phyloP scores from a whole-genome alignment of 106 monocot species.

The Phalaenopsis equestris region DNA sequence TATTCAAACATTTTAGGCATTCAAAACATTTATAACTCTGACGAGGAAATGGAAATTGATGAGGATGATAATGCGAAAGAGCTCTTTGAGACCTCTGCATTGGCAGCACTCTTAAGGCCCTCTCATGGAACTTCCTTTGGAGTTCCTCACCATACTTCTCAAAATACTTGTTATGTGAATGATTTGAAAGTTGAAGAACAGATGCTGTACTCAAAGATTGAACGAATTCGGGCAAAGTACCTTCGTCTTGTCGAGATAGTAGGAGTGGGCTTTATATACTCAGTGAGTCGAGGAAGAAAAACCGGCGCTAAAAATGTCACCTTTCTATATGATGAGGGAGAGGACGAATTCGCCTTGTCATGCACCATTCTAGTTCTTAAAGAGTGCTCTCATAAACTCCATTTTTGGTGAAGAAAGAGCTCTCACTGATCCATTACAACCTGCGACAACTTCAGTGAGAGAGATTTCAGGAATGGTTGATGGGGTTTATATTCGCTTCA shows the following conservation, averaged over 20 bases:
- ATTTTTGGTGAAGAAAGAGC: slow-evolving; percentile 74
- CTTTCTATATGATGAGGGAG: slow-evolving; percentile 35
- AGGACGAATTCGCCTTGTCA: slow-evolving; percentile 62
- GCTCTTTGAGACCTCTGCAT: slow-evolving; percentile 61
- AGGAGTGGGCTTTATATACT: slow-evolving; percentile 5
- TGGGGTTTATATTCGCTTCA: slow-evolving; percentile 63
- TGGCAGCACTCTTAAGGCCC: slow-evolving; percentile 63
- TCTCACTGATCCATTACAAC: slow-evolving; percentile 44
- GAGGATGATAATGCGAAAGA: slow-evolving; percentile 50
- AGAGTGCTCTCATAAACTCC: slow-evolving; percentile 73
- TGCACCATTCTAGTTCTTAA: slow-evolving; percentile 79
- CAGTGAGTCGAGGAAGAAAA: no score
- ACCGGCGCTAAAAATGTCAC: no score
- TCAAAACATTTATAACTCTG: slow-evolving; percentile 39
- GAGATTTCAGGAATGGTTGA: slow-evolving; percentile 59
- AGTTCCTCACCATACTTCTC: slow-evolving; percentile 22
- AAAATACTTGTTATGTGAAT: slow-evolving; percentile 6
- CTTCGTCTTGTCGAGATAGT: slow-evolving; percentile 65
- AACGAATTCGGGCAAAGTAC: slow-evolving; percentile 72
- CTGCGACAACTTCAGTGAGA: slow-evolving; percentile 45
- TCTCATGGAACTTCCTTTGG: slow-evolving; percentile 25
- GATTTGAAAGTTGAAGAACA: slow-evolving; percentile 47
- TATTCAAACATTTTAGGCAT: slow-evolving; percentile 35
- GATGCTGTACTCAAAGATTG: slow-evolving; percentile 71
- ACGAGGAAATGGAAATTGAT: slow-evolving; percentile 50